Conservation (phyloP, 2,329 filamentous ascomycete genomes). For the Mariannaea elegans region DNA sequence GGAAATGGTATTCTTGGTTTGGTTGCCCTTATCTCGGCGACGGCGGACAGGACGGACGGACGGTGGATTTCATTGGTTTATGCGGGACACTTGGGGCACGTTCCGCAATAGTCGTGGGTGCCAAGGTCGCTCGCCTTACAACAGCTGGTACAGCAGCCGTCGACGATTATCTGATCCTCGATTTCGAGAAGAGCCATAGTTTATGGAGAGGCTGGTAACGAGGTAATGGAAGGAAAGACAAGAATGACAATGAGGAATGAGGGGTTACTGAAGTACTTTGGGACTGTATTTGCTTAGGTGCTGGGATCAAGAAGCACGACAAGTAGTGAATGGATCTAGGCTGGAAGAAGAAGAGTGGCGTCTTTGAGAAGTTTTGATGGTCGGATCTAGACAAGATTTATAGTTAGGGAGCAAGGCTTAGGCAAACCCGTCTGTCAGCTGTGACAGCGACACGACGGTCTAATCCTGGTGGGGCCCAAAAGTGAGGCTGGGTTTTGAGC, state of each 20-base stretch:
- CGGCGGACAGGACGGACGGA: background rate
- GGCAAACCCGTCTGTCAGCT: conserved; percentile 8
- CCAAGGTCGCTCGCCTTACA: conserved; percentile 45
- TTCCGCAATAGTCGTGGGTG: conserved; percentile 46
- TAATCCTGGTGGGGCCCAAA: conserved; percentile 24
- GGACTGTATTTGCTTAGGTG: background rate
- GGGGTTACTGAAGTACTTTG: background rate
- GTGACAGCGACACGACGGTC: conserved; percentile 27
- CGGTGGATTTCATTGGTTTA: conserved; percentile 9
- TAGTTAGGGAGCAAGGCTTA: conserved; percentile 28
- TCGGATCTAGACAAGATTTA: conserved; percentile 31
- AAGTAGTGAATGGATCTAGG: background rate
- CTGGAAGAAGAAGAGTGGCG: conserved; percentile 5
- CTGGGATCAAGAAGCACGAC: background rate
- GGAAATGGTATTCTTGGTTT: background rate
- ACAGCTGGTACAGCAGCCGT: conserved; percentile 42
- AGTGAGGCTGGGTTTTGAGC: conserved; percentile 32
- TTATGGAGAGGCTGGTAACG: background rate
- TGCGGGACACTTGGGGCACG: conserved; percentile 41
- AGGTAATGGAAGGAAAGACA: background rate
- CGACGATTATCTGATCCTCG: conserved; percentile 27
- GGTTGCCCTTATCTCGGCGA: background rate
- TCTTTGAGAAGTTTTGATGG: background rate
- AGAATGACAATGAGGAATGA: background rate
- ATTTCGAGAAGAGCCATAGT: conserved; percentile 32